Evolutionary conservation across 306 rosid genomes (phyloP).

Genomic region (Erythrophleum fordii): DNA sequence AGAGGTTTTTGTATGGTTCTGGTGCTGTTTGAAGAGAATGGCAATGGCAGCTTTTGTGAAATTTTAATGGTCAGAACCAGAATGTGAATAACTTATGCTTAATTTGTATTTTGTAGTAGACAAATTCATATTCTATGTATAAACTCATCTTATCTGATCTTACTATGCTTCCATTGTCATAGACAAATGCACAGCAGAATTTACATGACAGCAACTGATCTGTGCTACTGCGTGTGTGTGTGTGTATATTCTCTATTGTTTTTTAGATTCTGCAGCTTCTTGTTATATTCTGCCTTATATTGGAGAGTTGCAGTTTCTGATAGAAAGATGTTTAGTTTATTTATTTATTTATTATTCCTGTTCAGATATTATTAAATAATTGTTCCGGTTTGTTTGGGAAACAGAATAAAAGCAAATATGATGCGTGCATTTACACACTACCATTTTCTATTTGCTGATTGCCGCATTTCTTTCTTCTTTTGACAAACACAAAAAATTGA

Average conservation of each 20-base stretch:
- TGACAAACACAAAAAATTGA: background rate
- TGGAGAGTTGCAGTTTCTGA: background rate
- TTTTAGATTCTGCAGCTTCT: background rate
- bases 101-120: background rate
- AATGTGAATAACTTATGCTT: background rate
- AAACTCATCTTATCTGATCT: background rate
- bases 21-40: slow-evolving; percentile 11
- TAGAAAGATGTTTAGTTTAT: too few species aligned
- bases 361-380: background rate
- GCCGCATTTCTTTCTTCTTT: too few species aligned
- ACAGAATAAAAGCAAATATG: background rate
- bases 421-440: background rate
- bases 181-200: too few species aligned
- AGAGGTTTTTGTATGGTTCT: slow-evolving; percentile 37
- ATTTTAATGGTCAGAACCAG: background rate
- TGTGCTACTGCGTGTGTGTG: background rate
- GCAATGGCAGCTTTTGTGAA: background rate
- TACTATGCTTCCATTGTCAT: background rate
- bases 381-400: background rate
- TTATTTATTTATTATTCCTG: background rate
- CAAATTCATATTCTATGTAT: background rate
- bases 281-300: background rate
- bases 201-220: background rate
- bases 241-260: background rate
- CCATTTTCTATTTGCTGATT: background rate